Evolutionary conservation across 2,329 filamentous ascomycete genomes (phyloP), one percentile per base, ranked within the genome.

Genomic region (Keithomyces neogunnii): DNA sequence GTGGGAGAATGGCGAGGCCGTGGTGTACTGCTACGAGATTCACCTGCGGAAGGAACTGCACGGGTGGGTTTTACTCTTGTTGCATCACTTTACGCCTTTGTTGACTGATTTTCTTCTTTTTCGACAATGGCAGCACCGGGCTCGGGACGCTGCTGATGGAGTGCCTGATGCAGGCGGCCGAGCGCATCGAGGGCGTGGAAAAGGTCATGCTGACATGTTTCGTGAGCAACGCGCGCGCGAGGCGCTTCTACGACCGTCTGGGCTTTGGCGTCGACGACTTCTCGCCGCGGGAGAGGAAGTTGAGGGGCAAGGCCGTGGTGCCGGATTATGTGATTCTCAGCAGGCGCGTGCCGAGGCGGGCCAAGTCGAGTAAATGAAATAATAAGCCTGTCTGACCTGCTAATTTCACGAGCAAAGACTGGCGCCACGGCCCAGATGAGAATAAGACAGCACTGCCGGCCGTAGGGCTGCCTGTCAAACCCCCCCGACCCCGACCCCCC

Each of bases 171-270:
- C 62, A 63, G 4, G 70, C 83, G 4, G 85, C 80, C 6, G 56
- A 65, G 28, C 74, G 74, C 50, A 75, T 84, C 28, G 70, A 74
- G 2, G 71, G 72, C 1, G 72, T 86, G 45, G 66, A 71, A 28
- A 89, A 89, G 66, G 73, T 82, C 45, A 90, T 90, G 86, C 69
- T 90, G 60, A 89, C 85, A 1, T 86, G 85, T 60, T 89, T 88
- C 61, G 66, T 75, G 48, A 73, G 73, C 54, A 90, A 90, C 61
- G 57, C 66, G 33, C 66, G 66, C 2, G 86, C 77, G 0, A 67
- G 77, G 40, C 61, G 57, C 3, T 85, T 89, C 58, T 90, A 90
- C 65, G 65, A 71, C 45, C 77, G 71, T 54, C 63, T 81, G 10
- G 85, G 85, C 0, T 85, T 80, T 60, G 66, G 56, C 38, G 71